These are phyloP conservation scores for Xerocomus potaroensis DNA, from an alignment of 768 basidiomycete genomes.

Conservation along the genomic window DNA sequence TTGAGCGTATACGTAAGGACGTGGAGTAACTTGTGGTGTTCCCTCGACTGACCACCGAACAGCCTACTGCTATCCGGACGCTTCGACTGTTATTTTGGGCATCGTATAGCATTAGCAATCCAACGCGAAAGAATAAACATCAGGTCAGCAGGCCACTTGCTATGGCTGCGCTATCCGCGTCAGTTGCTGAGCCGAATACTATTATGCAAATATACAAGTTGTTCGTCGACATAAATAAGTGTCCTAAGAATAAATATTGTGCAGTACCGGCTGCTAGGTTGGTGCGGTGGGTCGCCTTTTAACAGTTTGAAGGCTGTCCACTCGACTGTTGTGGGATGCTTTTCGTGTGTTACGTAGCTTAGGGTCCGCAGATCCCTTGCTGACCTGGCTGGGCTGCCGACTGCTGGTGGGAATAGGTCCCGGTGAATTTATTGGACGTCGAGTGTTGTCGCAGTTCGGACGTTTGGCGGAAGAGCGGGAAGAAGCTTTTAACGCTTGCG, in stretches of 20 bases:
- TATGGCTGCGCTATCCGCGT: no score
- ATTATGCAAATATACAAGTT: conserved; percentile 4
- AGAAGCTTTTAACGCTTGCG: conserved; percentile 7
- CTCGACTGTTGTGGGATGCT: conserved; percentile 12
- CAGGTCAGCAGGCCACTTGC: no score
- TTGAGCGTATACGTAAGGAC: conserved; percentile 16
- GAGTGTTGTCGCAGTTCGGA: conserved; percentile 8
- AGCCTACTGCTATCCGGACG: conserved; percentile 5
- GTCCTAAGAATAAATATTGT: conserved; percentile 16
- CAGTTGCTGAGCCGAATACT: no score
- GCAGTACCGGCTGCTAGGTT: conserved; percentile 2
- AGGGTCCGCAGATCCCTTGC: conserved; percentile 4
- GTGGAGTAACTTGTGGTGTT: not conserved
- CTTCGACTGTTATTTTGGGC: not conserved
- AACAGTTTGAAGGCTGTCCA: conserved; percentile 2
- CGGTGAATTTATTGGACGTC: conserved; percentile 12
- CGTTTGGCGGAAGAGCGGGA: conserved; percentile 11
- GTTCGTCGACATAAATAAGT: conserved; percentile 20
- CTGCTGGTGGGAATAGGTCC: conserved; percentile 12
- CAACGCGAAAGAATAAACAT: no score
- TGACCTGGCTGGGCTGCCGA: conserved; percentile 18
- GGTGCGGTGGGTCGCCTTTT: conserved; percentile 2
- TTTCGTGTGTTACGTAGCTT: conserved; percentile 18
- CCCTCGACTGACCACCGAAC: not conserved
- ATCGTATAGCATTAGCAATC: not conserved